Base-by-base conservation (phyloP, 257 asterid genomes). In the Paraleonurus japonicus region DNA sequence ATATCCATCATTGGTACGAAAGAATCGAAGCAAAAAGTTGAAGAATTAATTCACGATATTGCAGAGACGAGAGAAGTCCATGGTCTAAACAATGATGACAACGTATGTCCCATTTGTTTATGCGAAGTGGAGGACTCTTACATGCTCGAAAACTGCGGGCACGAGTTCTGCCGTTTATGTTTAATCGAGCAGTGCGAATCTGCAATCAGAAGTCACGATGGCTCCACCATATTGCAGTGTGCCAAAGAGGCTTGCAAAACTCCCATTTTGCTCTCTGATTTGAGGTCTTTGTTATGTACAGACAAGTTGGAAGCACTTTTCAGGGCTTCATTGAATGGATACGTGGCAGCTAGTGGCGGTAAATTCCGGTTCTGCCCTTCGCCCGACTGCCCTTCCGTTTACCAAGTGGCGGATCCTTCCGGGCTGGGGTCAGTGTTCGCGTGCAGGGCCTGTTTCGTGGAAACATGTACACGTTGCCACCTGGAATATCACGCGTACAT, bases 381-480 rank as follows among this genome's bases (percentile, higher is more conserved):
- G 1, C 96, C 96, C 0, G 99, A 92, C 64, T 95, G 99, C 65
- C 96, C 99, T 51, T 86, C 95, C 0, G 85, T 95, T 39, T 95
- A 95, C 71, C 73, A 78, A 1, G 92, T 81, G 47, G 78, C 82
- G 0, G 86, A 70, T 55, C 61, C 84, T 7, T 81, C 69, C 4
- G 70, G 28, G 22, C 26, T 64, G 2, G 75, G 79, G 4, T 63
- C 75, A 0, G 86, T 78, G 16, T 95, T 88, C 70, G 68, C 81
- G 1, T 95, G 99, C 19, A 90, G 88, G 5, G 92, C 90, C 1
- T 95, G 98, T 81, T 83, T 75, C 5, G 86, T 67, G 50, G 99
- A 95, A 85, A 92, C 99, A 0, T 95, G 99, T 58, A 89, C 93
- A 0, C 65, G 72, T 65, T 95, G 99, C 86, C 99, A 91, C 87